Evolutionary conservation across 805 yeast species (phyloP).

Genomic region (Kurtzmaniella cleridarum): DNA sequence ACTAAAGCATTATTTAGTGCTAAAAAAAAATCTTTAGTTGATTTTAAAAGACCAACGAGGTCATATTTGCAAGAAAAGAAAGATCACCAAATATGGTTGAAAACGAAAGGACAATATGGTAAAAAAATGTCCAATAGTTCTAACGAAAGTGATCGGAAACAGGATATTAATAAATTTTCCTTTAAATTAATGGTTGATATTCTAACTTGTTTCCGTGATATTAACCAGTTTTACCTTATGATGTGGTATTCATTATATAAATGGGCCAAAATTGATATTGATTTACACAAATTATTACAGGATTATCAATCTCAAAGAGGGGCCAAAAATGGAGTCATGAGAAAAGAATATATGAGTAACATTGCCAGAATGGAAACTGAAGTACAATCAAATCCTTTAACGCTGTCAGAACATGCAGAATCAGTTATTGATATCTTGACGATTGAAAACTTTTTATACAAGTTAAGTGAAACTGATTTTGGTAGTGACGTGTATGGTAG

Average conservation of each 20-base stretch:
- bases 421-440: slow-evolving; percentile 22
- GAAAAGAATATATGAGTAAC: neutral
- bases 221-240: slow-evolving; percentile 22
- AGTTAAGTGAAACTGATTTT: slow-evolving; percentile 21
- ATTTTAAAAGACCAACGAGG: slow-evolving; percentile 21
- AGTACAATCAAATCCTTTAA: neutral
- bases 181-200: slow-evolving; percentile 26
- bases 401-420: neutral
- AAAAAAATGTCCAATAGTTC: slow-evolving; percentile 8
- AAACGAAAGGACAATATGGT: slow-evolving; percentile 18
- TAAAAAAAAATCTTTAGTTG: slow-evolving; percentile 23
- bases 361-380: neutral
- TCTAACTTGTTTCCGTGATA: slow-evolving; percentile 24
- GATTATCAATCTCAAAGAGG: neutral
- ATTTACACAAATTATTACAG: neutral
- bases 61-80: slow-evolving; percentile 13
- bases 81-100: slow-evolving; percentile 10
- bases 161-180: slow-evolving; percentile 26
- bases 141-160: slow-evolving; percentile 5
- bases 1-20: slow-evolving; percentile 20
- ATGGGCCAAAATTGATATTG: slow-evolving; percentile 29
- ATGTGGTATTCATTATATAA: slow-evolving; percentile 28
- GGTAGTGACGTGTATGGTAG: slow-evolving; percentile 12
- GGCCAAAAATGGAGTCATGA: neutral
- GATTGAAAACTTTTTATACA: slow-evolving; percentile 30